phyloP scores from a whole-genome alignment of 306 rosid species.

The Astragalus membranaceus region DNA sequence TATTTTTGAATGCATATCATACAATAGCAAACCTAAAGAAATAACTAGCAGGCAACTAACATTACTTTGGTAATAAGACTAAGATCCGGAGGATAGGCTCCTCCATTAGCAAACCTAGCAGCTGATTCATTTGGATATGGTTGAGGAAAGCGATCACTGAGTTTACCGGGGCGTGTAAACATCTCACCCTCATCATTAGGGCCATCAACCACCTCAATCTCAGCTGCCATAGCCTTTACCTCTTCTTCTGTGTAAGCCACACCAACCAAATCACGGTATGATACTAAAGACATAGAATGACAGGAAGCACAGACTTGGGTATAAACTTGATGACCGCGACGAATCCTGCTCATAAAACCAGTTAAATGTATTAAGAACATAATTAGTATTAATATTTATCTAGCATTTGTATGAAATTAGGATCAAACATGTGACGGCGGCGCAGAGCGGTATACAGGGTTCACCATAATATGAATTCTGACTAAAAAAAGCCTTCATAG shows the following conservation, averaged over 20 bases:
- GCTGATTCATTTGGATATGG: conserved; percentile 91
- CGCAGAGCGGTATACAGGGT: background rate
- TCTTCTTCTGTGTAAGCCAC: conserved; percentile 96
- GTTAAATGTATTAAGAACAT: background rate
- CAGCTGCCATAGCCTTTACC: conserved; percentile 96
- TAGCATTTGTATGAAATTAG: background rate
- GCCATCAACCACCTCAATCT: conserved; percentile 96
- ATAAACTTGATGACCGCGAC: conserved; percentile 99
- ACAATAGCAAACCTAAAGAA: background rate
- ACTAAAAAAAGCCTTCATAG: background rate
- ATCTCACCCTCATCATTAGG: conserved; percentile 99
- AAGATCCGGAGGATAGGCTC: conserved; percentile 97
- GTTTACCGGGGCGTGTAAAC: conserved; percentile 98
- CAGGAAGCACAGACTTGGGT: conserved; percentile 92
- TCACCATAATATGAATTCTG: background rate
- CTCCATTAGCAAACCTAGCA: conserved; percentile 99
- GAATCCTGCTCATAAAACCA: conserved; percentile 61
- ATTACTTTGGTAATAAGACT: conserved; percentile 93
- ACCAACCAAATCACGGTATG: conserved; percentile 98
- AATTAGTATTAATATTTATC: background rate
- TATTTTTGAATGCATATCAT: background rate
- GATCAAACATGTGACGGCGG: background rate
- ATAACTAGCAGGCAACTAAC: conserved; percentile 13
- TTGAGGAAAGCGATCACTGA: conserved; percentile 89
- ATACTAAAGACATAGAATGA: conserved; percentile 91